Base-by-base conservation (phyloP, 2,329 filamentous ascomycete genomes). In the Reticulascus tulasneorum region DNA sequence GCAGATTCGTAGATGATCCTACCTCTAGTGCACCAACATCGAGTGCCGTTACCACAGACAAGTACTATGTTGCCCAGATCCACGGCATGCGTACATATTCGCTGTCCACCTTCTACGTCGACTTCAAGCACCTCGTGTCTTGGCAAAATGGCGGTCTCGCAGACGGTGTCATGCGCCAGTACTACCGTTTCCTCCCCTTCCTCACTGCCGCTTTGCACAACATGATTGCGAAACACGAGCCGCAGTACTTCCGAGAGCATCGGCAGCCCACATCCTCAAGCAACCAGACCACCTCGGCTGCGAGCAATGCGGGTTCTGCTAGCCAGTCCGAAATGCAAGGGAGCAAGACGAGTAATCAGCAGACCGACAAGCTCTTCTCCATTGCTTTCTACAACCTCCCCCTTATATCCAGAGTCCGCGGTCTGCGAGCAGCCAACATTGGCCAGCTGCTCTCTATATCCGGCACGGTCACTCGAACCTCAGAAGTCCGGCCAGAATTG, bases 341-440 rank as follows among this genome's bases (percentile, higher is more conserved):
- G 28, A 79, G 81, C 51, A 84, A 87, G 63, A 94, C 86, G 20
- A 80, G 83, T 37, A 88, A 95, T 59, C 90, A 96, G 61, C 90
- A 96, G 66, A 96, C 93, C 0, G 93, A 98, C 65, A 96, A 94
- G 69, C 73, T 98, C 23, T 97, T 98, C 60, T 79, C 88, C 5
- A 73, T 96, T 34, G 90, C 90, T 21, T 94, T 96, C 53, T 95
- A 95, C 69, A 94, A 96, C 56, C 69, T 96, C 19, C 87, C 90
- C 1, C 73, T 95, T 2, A 85, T 95, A 11, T 93, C 88, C 3
- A 76, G 90, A 47, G 79, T 96, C 38, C 85, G 90, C 42, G 83
- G 88, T 52, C 70, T 98, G 45, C 83, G 93, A 21, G 94, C 93
- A 18, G 75, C 79, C 44, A 90, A 95, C 50, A 94, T 98, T 51